Evolutionary conservation across 2,329 filamentous ascomycete genomes (phyloP), one percentile per base, ranked within the genome.

Genomic region (Pseudocercospora fuligena): DNA sequence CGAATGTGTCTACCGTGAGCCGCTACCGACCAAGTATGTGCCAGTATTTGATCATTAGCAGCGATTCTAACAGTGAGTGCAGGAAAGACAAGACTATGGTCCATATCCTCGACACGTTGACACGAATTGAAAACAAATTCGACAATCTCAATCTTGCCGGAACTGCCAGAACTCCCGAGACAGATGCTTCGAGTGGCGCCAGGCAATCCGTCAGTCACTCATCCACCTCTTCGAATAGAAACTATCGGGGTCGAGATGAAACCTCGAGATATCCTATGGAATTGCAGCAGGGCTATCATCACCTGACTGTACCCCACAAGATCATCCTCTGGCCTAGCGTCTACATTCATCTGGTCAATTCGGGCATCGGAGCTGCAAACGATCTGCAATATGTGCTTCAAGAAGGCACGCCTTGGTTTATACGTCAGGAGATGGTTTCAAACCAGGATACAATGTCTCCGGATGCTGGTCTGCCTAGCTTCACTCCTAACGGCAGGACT

Each of bases 51-150:
- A 16, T 36, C 3, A 53, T 19, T 12, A 23, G 12, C 16, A 25
- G 21, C 40, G 31, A 16, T 33, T 1, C n/a, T 49, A 43, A 27
- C 63, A 43, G n/a, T 11, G 2, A 1, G 16, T 19, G n/a, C 72
- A 88, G 86, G 74, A 89, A 89, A 77, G 87, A 89, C 74, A 88
- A 86, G 76, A 89, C 86, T 2, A 79, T 89, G 70, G 82, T 87
- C 49, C 85, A 89, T 72, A 88, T 89, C 61, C 79, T 89, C 31
- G 85, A 88, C 57, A 81, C 83, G 11, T 78, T 89, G 60, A 85
- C 83, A 68, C 80, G 78, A 61, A 78, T 89, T 53, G 86, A 88
- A 73, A 80, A 75, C 61, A 88, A 88, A 75, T 82, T 89, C 69
- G 86, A 89, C 76, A 77, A 73, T 43, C 68, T 78, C 5, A 67